phyloP scores from a whole-genome alignment of 805 yeast species.

The Lipomyces sp. region DNA sequence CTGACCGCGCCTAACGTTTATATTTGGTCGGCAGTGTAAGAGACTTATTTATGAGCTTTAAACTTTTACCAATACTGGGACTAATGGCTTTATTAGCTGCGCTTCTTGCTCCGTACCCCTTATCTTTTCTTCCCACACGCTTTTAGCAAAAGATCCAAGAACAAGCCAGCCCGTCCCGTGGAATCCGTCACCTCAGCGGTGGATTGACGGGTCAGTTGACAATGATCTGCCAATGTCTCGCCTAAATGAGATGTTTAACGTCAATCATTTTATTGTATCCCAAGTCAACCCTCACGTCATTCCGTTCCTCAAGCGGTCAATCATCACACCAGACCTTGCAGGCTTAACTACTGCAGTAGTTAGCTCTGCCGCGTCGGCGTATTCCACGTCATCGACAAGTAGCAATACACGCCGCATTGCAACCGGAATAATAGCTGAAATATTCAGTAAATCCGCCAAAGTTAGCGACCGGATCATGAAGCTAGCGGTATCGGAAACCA shows the following conservation, averaged over 20 bases:
- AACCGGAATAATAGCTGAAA: constrained; percentile 10
- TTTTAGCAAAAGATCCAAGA: constrained; percentile 77
- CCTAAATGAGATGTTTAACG: constrained; percentile 94
- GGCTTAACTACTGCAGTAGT: neutral
- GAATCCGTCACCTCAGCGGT: constrained; percentile 77
- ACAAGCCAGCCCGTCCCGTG: constrained; percentile 80
- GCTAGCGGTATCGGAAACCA: constrained; percentile 66
- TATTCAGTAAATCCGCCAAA: constrained; percentile 17
- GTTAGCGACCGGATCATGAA: constrained; percentile 20
- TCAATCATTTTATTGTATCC: constrained; percentile 95
- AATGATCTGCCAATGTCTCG: constrained; percentile 90
- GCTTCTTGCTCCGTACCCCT: constrained; percentile 96
- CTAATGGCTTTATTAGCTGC: constrained; percentile 76
- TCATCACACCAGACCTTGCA: constrained; percentile 18
- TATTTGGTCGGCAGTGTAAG: constrained; percentile 82
- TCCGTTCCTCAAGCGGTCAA: constrained; percentile 60
- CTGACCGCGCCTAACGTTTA: constrained; percentile 92
- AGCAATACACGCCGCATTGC: constrained; percentile 11
- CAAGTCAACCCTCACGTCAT: constrained; percentile 97
- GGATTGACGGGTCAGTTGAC: constrained; percentile 95
- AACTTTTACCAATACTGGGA: constrained; percentile 75
- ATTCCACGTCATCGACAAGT: neutral
- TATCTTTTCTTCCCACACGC: constrained; percentile 81
- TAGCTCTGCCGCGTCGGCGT: constrained; percentile 4
- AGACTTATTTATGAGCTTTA: neutral